Base-by-base conservation (phyloP, 768 basidiomycete species). In the Tricholoma sp. region DNA sequence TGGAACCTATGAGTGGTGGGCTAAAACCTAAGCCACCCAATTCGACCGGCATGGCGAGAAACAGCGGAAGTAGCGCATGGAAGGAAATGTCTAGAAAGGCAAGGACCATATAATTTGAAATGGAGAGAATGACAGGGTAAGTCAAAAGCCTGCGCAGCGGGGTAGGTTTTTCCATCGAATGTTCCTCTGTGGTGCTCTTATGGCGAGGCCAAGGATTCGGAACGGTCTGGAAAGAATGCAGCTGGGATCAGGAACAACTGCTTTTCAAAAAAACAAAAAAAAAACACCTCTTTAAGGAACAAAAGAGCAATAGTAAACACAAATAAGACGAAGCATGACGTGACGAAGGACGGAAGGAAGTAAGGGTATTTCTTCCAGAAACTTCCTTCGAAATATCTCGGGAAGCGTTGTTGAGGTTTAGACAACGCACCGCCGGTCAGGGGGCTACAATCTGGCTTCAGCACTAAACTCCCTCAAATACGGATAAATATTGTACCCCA, bases 331-430 rank as follows among this genome's bases (percentile, higher is more conserved):
- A 72, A 70, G 32, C 65, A 62, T 12, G 75, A 69, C 3, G 73
- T 66, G 0, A 69, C 73, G 0, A 76, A 55, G 59, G 85, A 89
- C 2, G 89, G 82, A 41, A 90, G 76, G 66, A 90, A 88, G 69
- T 90, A 90, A 2, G 88, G 88, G 65, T 85, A 88, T 29, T 71
- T 68, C 60, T 73, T 76, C 76, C 86, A 79, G 61, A 90, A 87
- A 3, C 66, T 62, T 34, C 72, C 75, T 12, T 72, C 56, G 52
- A 91, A 89, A 4, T 78, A 56, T 11, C 66, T 63, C 0, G 87
- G 85, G 24, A 50, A 47, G 18, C 46, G 55, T 22, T 50, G 32
- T n/a, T 35, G 32, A 50, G 55, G 55, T 19, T 52, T 79, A 6
- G 88, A 81, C 21, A 91, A 69, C 14, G 75, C 66, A 2, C 89